Conservation (phyloP, 2,329 filamentous ascomycete genomes). For the Geosmithia morbida region DNA sequence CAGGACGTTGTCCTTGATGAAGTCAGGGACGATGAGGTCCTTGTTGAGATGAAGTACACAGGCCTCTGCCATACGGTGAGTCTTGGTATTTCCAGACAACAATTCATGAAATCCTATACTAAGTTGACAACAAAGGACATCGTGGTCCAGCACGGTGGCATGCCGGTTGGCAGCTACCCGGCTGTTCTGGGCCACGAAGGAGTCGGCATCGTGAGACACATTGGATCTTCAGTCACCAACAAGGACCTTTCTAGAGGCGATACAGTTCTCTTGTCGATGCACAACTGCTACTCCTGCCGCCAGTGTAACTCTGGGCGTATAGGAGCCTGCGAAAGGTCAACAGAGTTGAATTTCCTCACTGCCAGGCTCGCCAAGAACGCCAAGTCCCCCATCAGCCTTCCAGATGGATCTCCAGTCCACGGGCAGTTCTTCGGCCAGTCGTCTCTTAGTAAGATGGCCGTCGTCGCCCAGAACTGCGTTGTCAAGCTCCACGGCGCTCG, state of each 20-base stretch:
- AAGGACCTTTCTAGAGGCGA: constrained; percentile 14
- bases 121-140: not conserved
- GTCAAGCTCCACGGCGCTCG: constrained; percentile 10
- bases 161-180: constrained; percentile 8
- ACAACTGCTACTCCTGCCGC: constrained; percentile 8
- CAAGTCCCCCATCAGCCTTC: constrained; percentile 9
- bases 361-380: constrained; percentile 3
- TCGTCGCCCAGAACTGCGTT: constrained; percentile 13
- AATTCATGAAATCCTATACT: not conserved
- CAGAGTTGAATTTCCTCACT: constrained; percentile 10
- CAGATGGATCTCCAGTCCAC: constrained; percentile 4
- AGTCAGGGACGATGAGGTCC: constrained; percentile 5
- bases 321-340: constrained; percentile 8
- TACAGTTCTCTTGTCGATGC: constrained; percentile 12
- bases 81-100: not conserved
- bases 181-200: constrained; percentile 14
- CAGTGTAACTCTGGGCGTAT: constrained; percentile 8
- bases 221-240: constrained; percentile 11
- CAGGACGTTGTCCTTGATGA: constrained; percentile 1
- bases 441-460: constrained; percentile 14
- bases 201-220: constrained; percentile 11
- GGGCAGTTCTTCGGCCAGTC: constrained; percentile 20
- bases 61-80: constrained; percentile 15
- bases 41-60: constrained; percentile 13
- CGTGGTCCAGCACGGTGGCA: constrained; percentile 7